Evolutionary conservation across 257 asterid species (phyloP).

Genomic region (Haberlea rhodopensis): DNA sequence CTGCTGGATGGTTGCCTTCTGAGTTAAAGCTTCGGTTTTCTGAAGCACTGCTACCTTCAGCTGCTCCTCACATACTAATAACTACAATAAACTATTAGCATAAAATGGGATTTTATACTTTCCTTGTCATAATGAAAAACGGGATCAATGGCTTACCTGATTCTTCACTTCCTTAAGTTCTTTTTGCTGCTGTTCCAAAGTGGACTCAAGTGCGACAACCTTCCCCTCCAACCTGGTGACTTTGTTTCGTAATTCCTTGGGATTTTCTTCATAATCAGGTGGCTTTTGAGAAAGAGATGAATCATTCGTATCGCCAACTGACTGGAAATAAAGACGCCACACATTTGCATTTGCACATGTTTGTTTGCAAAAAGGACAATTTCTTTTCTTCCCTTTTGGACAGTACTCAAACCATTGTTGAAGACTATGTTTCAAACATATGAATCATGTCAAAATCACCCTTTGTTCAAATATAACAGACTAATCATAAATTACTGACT

Average conservation of each 20-base stretch:
- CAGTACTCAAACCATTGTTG: slow-evolving; percentile 99
- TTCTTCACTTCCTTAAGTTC: slow-evolving; percentile 47
- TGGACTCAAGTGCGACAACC: slow-evolving; percentile 54
- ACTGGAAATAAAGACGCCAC: slow-evolving; percentile 82
- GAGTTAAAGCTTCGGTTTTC: slow-evolving; percentile 57
- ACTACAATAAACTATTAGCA: slow-evolving; percentile 35
- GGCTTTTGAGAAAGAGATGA: slow-evolving; percentile 49
- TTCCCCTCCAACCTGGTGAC: slow-evolving; percentile 76
- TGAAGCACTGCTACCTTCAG: slow-evolving; percentile 53
- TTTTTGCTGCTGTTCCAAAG: slow-evolving; percentile 64
- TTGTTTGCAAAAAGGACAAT: slow-evolving; percentile 93
- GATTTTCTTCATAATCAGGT: slow-evolving; percentile 33
- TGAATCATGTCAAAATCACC: slow-evolving; percentile 13
- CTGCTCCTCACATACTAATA: slow-evolving; percentile 50
- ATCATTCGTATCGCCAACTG: slow-evolving; percentile 71
- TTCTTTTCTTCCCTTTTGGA: slow-evolving; percentile 75
- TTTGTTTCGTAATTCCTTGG: slow-evolving; percentile 58
- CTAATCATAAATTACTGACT: not conserved
- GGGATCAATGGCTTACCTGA: slow-evolving; percentile 42
- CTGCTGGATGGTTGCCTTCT: slow-evolving; percentile 46
- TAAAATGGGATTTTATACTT: not conserved
- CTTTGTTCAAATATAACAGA: not conserved
- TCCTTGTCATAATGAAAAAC: not conserved
- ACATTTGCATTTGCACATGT: slow-evolving; percentile 59
- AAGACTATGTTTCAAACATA: slow-evolving; percentile 44